Conservation (phyloP, 1,139 yeast species). For the Saccharomyces uvarum region DNA sequence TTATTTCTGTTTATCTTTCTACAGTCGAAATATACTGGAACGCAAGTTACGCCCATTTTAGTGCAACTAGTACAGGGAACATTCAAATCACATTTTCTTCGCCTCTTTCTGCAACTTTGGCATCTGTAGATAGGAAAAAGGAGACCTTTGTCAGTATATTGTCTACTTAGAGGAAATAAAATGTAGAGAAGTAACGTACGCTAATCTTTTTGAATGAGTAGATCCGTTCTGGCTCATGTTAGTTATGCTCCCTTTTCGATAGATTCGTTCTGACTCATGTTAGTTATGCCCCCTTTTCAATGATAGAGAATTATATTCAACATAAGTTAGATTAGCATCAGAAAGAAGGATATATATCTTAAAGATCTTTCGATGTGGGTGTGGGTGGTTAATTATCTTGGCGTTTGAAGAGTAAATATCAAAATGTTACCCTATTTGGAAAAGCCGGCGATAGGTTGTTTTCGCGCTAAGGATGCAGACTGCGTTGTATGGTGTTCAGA, state of each 20-base stretch:
- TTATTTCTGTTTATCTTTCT: constrained; percentile 43
- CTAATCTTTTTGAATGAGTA: not conserved
- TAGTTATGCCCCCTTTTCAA: not conserved
- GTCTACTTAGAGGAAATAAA: not conserved
- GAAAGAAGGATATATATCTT: too few species aligned
- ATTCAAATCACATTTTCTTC: constrained; percentile 44
- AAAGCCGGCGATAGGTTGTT: too few species aligned
- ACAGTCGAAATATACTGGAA: constrained; percentile 40
- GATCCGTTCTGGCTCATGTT: not conserved
- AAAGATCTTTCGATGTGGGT: too few species aligned
- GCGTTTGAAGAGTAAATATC: too few species aligned
- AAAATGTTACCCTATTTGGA: too few species aligned
- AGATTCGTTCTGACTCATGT: not conserved
- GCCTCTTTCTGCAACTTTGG: constrained; percentile 44
- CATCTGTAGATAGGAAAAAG: constrained; percentile 27
- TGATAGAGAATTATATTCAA: not conserved
- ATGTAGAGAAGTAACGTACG: not conserved
- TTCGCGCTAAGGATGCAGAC: too few species aligned
- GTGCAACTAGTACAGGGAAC: constrained; percentile 44
- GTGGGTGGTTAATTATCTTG: too few species aligned
- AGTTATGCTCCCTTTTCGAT: not conserved
- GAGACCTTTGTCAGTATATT: not conserved
- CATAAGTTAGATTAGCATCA: too few species aligned
- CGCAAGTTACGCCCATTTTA: constrained; percentile 40
- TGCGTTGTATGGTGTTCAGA: too few species aligned